phyloP scores from a whole-genome alignment of 768 basidiomycete genomes.

The Tephrocybe rancida region DNA sequence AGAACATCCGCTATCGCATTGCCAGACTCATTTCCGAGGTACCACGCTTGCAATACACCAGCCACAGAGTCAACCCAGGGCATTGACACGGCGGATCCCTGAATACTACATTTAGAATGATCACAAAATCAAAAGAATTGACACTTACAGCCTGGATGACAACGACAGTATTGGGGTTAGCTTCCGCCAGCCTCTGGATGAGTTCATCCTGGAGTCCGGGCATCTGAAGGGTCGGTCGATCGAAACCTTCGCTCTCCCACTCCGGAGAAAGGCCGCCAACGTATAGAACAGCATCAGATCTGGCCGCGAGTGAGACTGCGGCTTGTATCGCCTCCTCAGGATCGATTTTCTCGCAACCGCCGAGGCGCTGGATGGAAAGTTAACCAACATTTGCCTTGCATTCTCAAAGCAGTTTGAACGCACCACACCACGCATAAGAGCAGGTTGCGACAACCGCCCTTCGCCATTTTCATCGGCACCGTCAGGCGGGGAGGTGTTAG shows the following conservation, averaged over 20 bases:
- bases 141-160: conserved; percentile 59
- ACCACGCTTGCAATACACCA: conserved; percentile 66
- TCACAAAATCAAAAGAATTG: not conserved
- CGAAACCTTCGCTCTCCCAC: conserved; percentile 80
- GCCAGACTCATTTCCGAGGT: conserved; percentile 65
- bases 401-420: conserved; percentile 19
- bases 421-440: conserved; percentile 71
- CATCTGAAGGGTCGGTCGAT: conserved; percentile 60
- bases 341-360: conserved; percentile 67
- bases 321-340: conserved; percentile 54
- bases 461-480: conserved; percentile 43
- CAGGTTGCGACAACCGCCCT: conserved; percentile 57
- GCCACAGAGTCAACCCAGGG: conserved; percentile 65
- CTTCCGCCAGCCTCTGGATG: conserved; percentile 50
- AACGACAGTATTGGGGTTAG: conserved; percentile 61
- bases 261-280: conserved; percentile 66
- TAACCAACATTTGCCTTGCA: not conserved
- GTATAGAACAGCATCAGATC: conserved; percentile 58
- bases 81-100: conserved; percentile 76
- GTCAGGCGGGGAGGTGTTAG: conserved; percentile 57
- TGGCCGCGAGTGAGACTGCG: conserved; percentile 55
- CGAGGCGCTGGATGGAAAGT: conserved; percentile 49
- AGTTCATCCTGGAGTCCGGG: conserved; percentile 64
- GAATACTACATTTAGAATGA: conserved; percentile 3
- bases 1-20: conserved; percentile 69